Conservation (phyloP, 1,284 basidiomycete species). For the Moniliophthora roreri region DNA sequence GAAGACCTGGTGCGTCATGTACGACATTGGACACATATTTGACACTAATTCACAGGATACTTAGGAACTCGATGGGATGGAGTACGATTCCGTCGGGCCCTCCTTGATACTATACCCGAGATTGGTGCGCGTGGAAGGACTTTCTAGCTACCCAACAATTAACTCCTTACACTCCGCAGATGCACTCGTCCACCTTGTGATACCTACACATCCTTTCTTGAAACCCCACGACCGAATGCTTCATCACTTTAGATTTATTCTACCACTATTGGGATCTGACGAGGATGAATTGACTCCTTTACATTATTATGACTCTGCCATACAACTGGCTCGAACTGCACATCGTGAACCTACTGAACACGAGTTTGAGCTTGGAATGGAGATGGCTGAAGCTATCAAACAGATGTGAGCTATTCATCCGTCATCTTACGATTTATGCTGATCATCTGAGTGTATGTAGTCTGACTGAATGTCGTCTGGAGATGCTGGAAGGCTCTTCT, state of each 20-base stretch:
- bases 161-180: constrained; percentile 36
- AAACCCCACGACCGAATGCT: constrained; percentile 70
- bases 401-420: constrained; percentile 37
- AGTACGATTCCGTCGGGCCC: constrained; percentile 58
- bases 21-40: not conserved
- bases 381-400: constrained; percentile 62
- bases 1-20: constrained; percentile 57
- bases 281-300: constrained; percentile 61
- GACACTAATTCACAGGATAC: not conserved
- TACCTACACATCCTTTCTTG: constrained; percentile 59
- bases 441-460: constrained; percentile 29
- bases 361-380: constrained; percentile 69
- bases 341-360: constrained; percentile 63
- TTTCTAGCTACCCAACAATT: constrained; percentile 4
- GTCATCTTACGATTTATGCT: not conserved
- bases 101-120: constrained; percentile 64
- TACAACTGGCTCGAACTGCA: constrained; percentile 74
- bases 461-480: constrained; percentile 58
- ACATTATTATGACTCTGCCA: constrained; percentile 74
- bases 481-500: constrained; percentile 58
- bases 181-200: constrained; percentile 60
- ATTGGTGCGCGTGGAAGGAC: constrained; percentile 49
- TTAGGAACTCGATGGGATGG: constrained; percentile 59
- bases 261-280: constrained; percentile 63
- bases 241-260: constrained; percentile 70